phyloP scores from a whole-genome alignment of 805 yeast genomes.

The Wickerhamomyces bovis region DNA sequence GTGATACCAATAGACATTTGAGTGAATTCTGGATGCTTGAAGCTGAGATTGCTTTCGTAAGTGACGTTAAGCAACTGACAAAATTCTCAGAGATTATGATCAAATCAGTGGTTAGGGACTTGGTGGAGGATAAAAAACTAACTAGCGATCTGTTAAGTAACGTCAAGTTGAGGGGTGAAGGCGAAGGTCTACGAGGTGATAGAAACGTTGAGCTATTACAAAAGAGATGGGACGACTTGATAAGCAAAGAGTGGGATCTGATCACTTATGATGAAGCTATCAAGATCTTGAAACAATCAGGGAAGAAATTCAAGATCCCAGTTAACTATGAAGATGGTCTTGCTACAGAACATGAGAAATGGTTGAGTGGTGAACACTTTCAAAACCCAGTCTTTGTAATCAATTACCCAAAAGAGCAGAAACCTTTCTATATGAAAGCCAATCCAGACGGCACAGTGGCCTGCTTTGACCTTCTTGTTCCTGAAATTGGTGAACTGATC shows the following conservation, averaged over 20 bases:
- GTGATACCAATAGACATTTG: constrained; percentile 86
- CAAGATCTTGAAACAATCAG: constrained; percentile 33
- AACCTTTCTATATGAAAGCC: constrained; percentile 88
- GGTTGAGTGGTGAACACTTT: constrained; percentile 68
- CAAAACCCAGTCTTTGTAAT: constrained; percentile 81
- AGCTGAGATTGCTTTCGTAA: constrained; percentile 73
- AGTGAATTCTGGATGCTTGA: constrained; percentile 98
- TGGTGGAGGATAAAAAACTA: constrained; percentile 21
- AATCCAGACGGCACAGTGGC: constrained; percentile 62
- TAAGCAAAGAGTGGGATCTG: constrained; percentile 50
- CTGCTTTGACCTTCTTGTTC: constrained; percentile 84
- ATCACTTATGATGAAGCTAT: constrained; percentile 78
- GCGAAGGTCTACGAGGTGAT: constrained; percentile 26
- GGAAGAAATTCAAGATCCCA: constrained; percentile 32
- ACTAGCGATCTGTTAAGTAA: constrained; percentile 15
- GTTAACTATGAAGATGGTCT: constrained; percentile 70
- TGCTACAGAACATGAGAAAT: constrained; percentile 85
- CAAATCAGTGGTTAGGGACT: constrained; percentile 36
- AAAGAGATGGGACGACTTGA: constrained; percentile 55
- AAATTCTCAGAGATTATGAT: constrained; percentile 66
- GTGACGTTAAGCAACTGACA: constrained; percentile 54
- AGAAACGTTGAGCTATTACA: constrained; percentile 24
- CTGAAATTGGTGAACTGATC: constrained; percentile 87
- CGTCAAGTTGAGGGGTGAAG: constrained; percentile 2
- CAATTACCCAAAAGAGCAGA: constrained; percentile 71